Conservation (phyloP, 75 land plant genomes). For the Adiantum capillusveneris region DNA sequence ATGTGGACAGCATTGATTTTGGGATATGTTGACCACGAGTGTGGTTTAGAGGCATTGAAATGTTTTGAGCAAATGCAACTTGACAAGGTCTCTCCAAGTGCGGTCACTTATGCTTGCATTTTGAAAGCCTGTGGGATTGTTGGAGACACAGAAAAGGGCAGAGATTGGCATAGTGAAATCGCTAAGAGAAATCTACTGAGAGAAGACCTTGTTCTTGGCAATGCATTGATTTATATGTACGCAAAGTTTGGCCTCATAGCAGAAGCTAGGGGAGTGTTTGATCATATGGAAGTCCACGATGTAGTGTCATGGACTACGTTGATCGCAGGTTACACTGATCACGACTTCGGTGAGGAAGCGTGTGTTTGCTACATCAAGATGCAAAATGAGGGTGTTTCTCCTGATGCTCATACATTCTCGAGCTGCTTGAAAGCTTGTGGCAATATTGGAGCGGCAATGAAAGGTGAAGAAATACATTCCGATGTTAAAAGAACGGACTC, state of each 20-base stretch:
- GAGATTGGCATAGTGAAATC: conserved; percentile 5
- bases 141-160: conserved; percentile 8
- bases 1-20: conserved; percentile 22
- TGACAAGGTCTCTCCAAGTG: not conserved
- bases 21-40: conserved; percentile 11
- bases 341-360: conserved; percentile 6
- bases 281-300: conserved; percentile 12
- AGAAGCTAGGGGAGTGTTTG: conserved; percentile 29
- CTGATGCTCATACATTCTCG: not conserved
- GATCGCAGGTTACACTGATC: conserved; percentile 20
- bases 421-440: conserved; percentile 4
- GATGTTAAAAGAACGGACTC: conserved; percentile 10
- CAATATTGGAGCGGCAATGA: not conserved
- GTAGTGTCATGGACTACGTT: conserved; percentile 29
- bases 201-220: conserved; percentile 6
- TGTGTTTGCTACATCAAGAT: not conserved
- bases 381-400: not conserved
- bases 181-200: not conserved
- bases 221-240: conserved; percentile 12
- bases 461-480: conserved; percentile 30
- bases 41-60: conserved; percentile 7
- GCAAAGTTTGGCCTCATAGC: conserved; percentile 16
- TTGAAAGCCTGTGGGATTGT: conserved; percentile 6
- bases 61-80: conserved; percentile 16
- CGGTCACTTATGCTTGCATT: not conserved